Percentiles rank a stretch among this genome's conserved stretches.
Conservation (phyloP, 257 asterid genomes). For the Nicotiana sylvestris region DNA sequence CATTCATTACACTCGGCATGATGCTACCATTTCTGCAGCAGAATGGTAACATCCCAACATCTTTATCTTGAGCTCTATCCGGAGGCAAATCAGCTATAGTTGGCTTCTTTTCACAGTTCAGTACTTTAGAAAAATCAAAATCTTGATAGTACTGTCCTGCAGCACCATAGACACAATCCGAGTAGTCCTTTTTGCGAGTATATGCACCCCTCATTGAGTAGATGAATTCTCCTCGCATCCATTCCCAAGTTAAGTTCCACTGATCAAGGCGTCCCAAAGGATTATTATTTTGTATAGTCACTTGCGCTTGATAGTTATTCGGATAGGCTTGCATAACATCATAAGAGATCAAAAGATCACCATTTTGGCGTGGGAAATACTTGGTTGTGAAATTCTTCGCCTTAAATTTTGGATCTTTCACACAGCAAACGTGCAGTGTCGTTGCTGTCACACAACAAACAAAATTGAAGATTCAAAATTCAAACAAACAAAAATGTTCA, state of each 20-base stretch:
- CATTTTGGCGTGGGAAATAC: slow-evolving; percentile 47
- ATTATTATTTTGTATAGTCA: slow-evolving; percentile 74
- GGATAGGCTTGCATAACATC: slow-evolving; percentile 63
- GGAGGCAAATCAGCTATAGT: slow-evolving; percentile 64
- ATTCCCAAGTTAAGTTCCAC: slow-evolving; percentile 94
- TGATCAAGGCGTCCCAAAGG: slow-evolving; percentile 90
- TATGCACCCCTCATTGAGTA: slow-evolving; percentile 76
- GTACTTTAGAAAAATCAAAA: slow-evolving; percentile 62
- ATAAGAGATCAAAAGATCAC: slow-evolving; percentile 74
- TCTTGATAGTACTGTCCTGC: slow-evolving; percentile 66
- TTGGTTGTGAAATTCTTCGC: slow-evolving; percentile 35
- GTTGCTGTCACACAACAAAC: slow-evolving; percentile 35
- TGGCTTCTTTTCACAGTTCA: slow-evolving; percentile 69
- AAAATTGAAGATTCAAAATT: slow-evolving; percentile 42
- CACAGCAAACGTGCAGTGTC: slow-evolving; percentile 67
- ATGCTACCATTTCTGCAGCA: slow-evolving; percentile 76
- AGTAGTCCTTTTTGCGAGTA: slow-evolving; percentile 60
- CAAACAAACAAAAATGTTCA: background rate
- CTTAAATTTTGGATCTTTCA: slow-evolving; percentile 70
- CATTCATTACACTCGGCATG: slow-evolving; percentile 71
- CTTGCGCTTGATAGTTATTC: slow-evolving; percentile 71
- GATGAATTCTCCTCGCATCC: slow-evolving; percentile 90
- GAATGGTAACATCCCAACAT: slow-evolving; percentile 65
- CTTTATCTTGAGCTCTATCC: slow-evolving; percentile 52
- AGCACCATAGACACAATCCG: slow-evolving; percentile 75